Evolutionary conservation across 202 grass and related monocot genomes (phyloP).

Genomic region (Brachypodium distachyon): DNA sequence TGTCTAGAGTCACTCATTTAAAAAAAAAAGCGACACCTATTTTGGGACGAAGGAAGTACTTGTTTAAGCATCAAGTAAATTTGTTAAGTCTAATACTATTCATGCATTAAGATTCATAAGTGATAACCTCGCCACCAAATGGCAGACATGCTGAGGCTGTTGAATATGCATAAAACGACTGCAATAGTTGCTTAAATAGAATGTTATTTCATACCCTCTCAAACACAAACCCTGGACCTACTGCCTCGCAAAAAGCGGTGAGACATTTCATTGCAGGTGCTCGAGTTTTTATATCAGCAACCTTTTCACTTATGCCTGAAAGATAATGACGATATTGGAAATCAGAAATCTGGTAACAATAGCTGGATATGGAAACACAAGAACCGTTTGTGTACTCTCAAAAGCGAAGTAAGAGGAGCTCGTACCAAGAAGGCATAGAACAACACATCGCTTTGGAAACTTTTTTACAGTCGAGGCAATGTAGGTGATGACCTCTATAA

Average conservation of each 20-base stretch:
- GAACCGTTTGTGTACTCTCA: background rate
- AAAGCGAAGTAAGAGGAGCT: background rate
- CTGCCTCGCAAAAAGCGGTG: conserved; percentile 88
- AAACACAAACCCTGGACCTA: conserved; percentile 96
- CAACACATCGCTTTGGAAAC: conserved; percentile 81
- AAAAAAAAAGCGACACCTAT: no score
- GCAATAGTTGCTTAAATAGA: background rate
- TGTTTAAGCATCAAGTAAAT: background rate
- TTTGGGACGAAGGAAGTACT: no score
- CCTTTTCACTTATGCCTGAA: conserved; percentile 87
- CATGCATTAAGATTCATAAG: background rate
- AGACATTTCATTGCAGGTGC: conserved; percentile 90
- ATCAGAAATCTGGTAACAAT: background rate
- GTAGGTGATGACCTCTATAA: conserved; percentile 78
- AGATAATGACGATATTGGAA: conserved; percentile 7
- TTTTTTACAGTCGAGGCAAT: conserved; percentile 78
- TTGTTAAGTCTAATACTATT: background rate
- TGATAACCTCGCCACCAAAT: background rate
- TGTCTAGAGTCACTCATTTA: no score
- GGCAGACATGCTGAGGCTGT: background rate
- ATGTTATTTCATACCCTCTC: conserved; percentile 63
- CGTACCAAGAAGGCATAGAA: conserved; percentile 85
- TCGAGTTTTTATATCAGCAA: conserved; percentile 98
- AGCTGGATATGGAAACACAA: background rate
- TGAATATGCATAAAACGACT: background rate